Base-by-base conservation (phyloP, 805 yeast genomes). In the Zygosaccharomyces lentus region DNA sequence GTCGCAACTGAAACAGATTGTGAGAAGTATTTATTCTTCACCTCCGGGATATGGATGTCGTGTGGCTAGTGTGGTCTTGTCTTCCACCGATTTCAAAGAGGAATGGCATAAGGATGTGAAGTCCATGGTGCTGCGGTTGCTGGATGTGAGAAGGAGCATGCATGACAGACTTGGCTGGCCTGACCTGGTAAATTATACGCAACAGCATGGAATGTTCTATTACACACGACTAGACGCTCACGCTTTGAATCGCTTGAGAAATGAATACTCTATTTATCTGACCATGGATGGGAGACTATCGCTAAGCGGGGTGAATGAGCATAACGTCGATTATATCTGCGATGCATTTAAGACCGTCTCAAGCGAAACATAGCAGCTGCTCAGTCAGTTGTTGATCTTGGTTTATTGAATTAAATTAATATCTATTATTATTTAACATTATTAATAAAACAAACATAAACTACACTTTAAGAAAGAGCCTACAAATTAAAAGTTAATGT, bases 31-130 rank as follows among this genome's bases (percentile, higher is more conserved):
- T 61, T 85, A 87, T 72, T 88, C 96, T 5, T 87, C 93, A 54
- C 97, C 98, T 27, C 96, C 98, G 45, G 84, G 87, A 49, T 91
- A 89, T 68, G 98, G 99, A 13, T 85, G 96, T 16, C 82, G 88
- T 60, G 78, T 91, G 47, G 99, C 89, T 17, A 85, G 85, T 63
- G 72, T 79, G 58, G 84, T 91, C 41, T 75, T 91, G 46, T 74
- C 78, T 46, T 72, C 80, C 54, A 73, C 78, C 48, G 69, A 68
- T 17, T 76, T 90, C 47, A 78, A 77, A 65, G 51, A 63, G 9
- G 83, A 82, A 62, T 91, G 99, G 99, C 79, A 82, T 57, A 57
- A 68, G 34, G 96, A 91, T 66, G 90, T 91, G 59, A 72, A 77
- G 62, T 66, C 69, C 23, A 93, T 91, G 83, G 84, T 88, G 38